Base-by-base conservation (phyloP, 768 basidiomycete genomes). In the Boletus rex-veris region DNA sequence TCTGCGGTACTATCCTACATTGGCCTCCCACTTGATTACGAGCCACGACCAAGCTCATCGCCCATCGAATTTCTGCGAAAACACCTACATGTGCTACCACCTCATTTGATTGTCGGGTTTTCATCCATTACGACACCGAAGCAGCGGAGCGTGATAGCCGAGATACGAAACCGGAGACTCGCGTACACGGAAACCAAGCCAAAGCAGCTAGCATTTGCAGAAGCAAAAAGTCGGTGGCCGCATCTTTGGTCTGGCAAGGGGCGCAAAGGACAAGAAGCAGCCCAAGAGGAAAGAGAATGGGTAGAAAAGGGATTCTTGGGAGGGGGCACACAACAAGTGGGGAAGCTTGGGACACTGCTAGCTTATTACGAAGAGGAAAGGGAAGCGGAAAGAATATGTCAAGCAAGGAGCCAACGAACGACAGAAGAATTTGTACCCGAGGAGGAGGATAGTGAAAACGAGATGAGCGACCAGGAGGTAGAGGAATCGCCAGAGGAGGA, bases 321-420 rank as follows among this genome's bases (percentile, higher is more conserved):
- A 1, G 72, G 71, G 3, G 70, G 65, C 31, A 68, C 67, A 21
- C 80, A 81, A 58, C 80, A 84, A 55, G 79, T 92, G 11, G 88
- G 88, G 36, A 88, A 87, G 58, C 69, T 91, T 16, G 90, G 82
- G 2, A 66, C 65, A 6, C 71, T 93, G 9, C 71, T 93, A 9
- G 83, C 80, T 4, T 82, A 76, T 7, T 91, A 88, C 62, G 90
- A 91, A 61, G 90, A 88, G 60, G 90, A 90, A 64, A 77, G 91
- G 54, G 84, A 83, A 65, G 82, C 80, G 1, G 84, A 90, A 62
- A 75, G 84, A 24, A 69, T 81, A 18, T 74, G 84, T 50, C 63
- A 58, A 16, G 55, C 80, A 18, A 75, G 82, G 54, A 74, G 77
- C 38, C 67, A 73, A 46, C 73, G 67, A 40, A 58, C 58, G 9